Conservation (phyloP, 129 eudicot genomes). For the Helianthus tuberosus region DNA sequence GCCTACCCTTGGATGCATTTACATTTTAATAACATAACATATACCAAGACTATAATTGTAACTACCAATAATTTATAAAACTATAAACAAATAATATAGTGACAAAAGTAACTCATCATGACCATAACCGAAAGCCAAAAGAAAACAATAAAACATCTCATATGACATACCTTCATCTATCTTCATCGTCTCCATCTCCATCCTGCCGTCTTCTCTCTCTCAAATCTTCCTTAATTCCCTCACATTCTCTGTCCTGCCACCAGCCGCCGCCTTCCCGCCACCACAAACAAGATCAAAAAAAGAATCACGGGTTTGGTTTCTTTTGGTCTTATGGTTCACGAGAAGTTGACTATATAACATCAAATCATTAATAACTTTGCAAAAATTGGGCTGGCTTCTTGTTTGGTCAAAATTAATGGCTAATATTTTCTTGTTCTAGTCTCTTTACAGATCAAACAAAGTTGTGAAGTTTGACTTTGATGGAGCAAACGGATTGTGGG, state of each 20-base stretch:
- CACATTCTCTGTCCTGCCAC: slow-evolving; percentile 5
- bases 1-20: too few species aligned
- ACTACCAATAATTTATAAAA: background rate
- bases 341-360: slow-evolving; percentile 16
- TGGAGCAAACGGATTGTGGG: slow-evolving; percentile 29
- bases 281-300: background rate
- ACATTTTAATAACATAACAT: too few species aligned
- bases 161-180: slow-evolving; percentile 20
- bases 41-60: too few species aligned
- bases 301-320: slow-evolving; percentile 9
- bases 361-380: background rate
- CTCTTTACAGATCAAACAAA: slow-evolving; percentile 24
- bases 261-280: background rate
- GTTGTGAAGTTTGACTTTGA: slow-evolving; percentile 28
- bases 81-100: slow-evolving; percentile 12
- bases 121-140: slow-evolving; percentile 25
- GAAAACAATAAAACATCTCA: slow-evolving; percentile 30
- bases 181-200: background rate
- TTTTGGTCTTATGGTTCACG: slow-evolving; percentile 15
- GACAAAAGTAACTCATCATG: slow-evolving; percentile 34
- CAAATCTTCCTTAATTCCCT: slow-evolving; percentile 22
- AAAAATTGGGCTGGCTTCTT: background rate
- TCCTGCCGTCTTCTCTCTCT: slow-evolving; percentile 24
- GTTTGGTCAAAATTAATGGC: slow-evolving; percentile 15
- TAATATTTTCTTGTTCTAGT: slow-evolving; percentile 13